phyloP scores from a whole-genome alignment of 371 early-diverging fungal species.

The Apophysomyces elegans region DNA sequence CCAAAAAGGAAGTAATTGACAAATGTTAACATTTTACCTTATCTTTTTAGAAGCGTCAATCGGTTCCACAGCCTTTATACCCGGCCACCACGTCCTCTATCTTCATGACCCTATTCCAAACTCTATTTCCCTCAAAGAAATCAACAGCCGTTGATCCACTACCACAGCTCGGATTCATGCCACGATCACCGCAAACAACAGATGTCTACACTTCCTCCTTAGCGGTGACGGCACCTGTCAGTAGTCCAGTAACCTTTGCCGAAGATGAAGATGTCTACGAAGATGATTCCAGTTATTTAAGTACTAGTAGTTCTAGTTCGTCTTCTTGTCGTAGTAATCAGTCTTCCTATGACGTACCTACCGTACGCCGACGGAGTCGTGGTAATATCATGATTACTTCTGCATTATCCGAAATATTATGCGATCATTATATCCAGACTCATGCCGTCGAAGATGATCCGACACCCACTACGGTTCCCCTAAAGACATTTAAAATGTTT shows the following conservation, averaged over 20 bases:
- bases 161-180: conserved; percentile 12
- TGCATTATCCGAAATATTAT: conserved; percentile 19
- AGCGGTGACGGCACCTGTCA: conserved; percentile 9
- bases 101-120: background rate
- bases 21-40: conserved; percentile 4
- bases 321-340: conserved; percentile 9
- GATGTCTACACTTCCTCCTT: conserved; percentile 18
- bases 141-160: background rate
- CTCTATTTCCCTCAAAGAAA: background rate
- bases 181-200: conserved; percentile 12
- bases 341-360: background rate
- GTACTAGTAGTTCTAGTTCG: conserved; percentile 6
- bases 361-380: conserved; percentile 12
- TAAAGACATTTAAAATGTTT: conserved; percentile 7
- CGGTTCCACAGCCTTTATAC: background rate
- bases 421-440: conserved; percentile 12
- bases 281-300: conserved; percentile 14
- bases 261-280: background rate
- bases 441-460: conserved; percentile 11
- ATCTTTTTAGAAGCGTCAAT: background rate
- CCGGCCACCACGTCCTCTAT: conserved; percentile 1
- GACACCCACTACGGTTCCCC: conserved; percentile 2
- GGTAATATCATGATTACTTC: conserved; percentile 1
- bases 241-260: conserved; percentile 1
- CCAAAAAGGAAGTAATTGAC: conserved; percentile 4